Evolutionary conservation across 1,139 yeast species (phyloP), one percentile per base, ranked within the genome.

Genomic region (Sugiyamaella castrensis): DNA sequence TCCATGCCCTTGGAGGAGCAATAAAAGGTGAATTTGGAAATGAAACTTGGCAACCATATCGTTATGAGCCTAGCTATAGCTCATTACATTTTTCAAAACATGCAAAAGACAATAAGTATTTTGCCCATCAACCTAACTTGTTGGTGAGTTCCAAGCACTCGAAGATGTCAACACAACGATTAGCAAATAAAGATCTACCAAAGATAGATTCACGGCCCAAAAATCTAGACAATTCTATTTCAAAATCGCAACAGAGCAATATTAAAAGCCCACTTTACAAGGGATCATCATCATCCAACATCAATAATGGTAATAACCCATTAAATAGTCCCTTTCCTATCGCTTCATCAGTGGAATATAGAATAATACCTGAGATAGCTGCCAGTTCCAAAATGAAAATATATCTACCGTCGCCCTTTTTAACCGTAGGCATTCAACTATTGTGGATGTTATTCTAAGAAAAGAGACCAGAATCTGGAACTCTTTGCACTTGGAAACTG

Each of bases 1-100:
- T 88, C 54, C 64, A 74, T 33, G 82, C 94, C 29, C 69, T 71
- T 31, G 78, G 74, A 59, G 95, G 95, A 50, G 64, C 69, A 48
- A 74, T 87, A 8, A 38, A 50, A 35, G 47, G 46, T 12, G 46
- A 31, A n/a, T 19, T 19, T 10, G 34, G 37, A 8, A 31, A 32
- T 16, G 24, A 37, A 13, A 41, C 26, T 9, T 42, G 40, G 46
- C 13, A 28, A n/a, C 36, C 35, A 16, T 42, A 12, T 29, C 26
- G 7, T 11, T 41, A 40, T 3, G 42, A 43, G 16, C 47, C 47
- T 8, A 43, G 47, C 24, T 43, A 43, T 28, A 43, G 33, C 10
- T 43, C 47, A 9, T 30, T 43, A 27, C 47, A 43, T 37, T 7
- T 28, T 6, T 13, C 34, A 27, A 26, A 12, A 4, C 24, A 36